Percentiles rank a stretch among this genome's conserved stretches.
Conservation (phyloP, 2,329 filamentous ascomycete species). For the Alternaria novae-zelandiae region DNA sequence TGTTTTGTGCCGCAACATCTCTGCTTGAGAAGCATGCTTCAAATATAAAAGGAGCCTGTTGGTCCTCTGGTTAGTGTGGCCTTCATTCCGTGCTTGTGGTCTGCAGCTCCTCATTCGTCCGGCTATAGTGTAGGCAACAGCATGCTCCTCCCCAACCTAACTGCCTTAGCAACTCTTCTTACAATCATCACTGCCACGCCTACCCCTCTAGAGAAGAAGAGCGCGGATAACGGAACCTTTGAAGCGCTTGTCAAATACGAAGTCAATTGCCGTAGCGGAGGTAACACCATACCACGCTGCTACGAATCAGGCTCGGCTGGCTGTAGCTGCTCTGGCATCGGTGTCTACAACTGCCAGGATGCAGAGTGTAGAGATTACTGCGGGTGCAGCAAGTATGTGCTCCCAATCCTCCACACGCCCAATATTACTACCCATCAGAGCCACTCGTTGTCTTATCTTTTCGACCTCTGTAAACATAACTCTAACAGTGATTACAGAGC, state of each 20-base stretch:
- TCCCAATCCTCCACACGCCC: neutral
- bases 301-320: slow-evolving; percentile 4
- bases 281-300: slow-evolving; percentile 1
- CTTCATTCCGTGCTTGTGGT: neutral
- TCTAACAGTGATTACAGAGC: neutral
- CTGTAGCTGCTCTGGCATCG: neutral
- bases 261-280: neutral
- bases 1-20: neutral
- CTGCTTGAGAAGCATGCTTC: neutral
- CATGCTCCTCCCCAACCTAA: neutral
- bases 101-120: neutral
- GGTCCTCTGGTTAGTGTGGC: neutral
- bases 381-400: neutral
- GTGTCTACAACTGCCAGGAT: neutral
- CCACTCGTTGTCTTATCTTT: neutral
- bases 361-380: neutral
- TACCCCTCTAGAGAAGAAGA: neutral
- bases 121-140: neutral
- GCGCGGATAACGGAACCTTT: neutral
- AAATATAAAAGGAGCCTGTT: neutral
- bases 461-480: neutral
- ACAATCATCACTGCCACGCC: neutral
- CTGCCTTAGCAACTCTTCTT: neutral
- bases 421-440: neutral
- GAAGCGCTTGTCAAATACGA: neutral